A percentile compares a stretch with the other conserved stretches of the same genome.
phyloP scores from a whole-genome alignment of 2,329 filamentous ascomycete genomes.

The Cyanodermella asteris region DNA sequence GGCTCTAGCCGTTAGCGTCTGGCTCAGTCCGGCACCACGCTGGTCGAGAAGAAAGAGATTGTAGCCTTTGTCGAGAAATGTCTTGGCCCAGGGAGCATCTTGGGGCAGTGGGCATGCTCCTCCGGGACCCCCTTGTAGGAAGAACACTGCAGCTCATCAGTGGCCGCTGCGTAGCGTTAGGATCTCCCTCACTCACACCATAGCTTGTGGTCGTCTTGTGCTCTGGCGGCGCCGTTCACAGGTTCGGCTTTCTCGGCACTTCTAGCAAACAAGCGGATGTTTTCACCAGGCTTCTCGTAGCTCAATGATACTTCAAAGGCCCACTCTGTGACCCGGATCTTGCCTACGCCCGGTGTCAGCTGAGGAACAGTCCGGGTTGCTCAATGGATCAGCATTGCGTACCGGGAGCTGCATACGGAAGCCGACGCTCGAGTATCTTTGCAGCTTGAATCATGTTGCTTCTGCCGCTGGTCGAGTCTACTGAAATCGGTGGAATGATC shows the following conservation, averaged over 20 bases:
- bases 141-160: conserved; percentile 41
- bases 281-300: too few relatives aligned
- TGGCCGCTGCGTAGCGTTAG: not conserved
- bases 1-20: conserved; percentile 52
- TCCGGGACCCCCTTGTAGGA: conserved; percentile 39
- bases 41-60: conserved; percentile 64
- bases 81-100: conserved; percentile 46
- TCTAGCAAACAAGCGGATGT: conserved; percentile 56
- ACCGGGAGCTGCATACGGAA: too few relatives aligned
- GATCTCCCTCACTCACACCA: conserved; percentile 20
- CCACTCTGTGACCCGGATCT: too few relatives aligned
- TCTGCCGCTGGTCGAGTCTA: too few relatives aligned
- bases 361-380: too few relatives aligned
- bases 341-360: too few relatives aligned
- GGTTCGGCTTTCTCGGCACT: conserved; percentile 45
- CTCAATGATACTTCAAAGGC: too few relatives aligned
- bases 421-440: too few relatives aligned
- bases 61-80: conserved; percentile 58
- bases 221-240: conserved; percentile 29
- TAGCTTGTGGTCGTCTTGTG: conserved; percentile 28
- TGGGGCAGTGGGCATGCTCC: conserved; percentile 57
- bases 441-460: too few relatives aligned
- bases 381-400: too few relatives aligned
- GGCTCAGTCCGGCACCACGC: conserved; percentile 56
- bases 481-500: too few relatives aligned